phyloP scores from a whole-genome alignment of 2,329 filamentous ascomycete genomes.

The Incumbomyces lentus region DNA sequence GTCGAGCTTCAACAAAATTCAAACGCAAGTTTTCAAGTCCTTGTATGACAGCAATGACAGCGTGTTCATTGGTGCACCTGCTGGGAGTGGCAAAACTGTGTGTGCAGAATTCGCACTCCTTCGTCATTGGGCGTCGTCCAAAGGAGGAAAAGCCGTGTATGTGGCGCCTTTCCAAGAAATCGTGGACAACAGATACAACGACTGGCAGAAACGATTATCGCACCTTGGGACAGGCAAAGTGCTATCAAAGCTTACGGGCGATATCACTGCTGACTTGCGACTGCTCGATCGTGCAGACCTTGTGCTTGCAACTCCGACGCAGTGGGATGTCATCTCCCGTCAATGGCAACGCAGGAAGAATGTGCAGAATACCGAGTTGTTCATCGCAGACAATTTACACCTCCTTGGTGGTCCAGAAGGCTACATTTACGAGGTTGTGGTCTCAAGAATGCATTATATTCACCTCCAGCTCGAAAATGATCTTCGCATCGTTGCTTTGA shows the following conservation, averaged over 20 bases:
- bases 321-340: constrained; percentile 92
- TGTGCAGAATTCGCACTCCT: constrained; percentile 91
- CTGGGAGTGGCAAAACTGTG: constrained; percentile 91
- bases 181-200: constrained; percentile 66
- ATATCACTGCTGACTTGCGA: constrained; percentile 82
- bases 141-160: constrained; percentile 75
- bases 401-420: constrained; percentile 78
- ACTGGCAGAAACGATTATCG: constrained; percentile 73
- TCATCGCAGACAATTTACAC: constrained; percentile 92
- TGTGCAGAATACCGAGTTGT: constrained; percentile 76
- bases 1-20: constrained; percentile 90
- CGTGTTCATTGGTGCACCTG: constrained; percentile 83
- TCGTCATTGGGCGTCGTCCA: constrained; percentile 67
- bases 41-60: constrained; percentile 86
- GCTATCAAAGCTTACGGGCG: constrained; percentile 86
- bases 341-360: constrained; percentile 97
- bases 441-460: constrained; percentile 97
- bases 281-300: constrained; percentile 78
- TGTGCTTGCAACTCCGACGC: constrained; percentile 79
- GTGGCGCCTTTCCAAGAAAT: constrained; percentile 91
- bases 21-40: constrained; percentile 94
- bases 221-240: constrained; percentile 71
- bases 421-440: constrained; percentile 87
- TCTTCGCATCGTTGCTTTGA: constrained; percentile 78
- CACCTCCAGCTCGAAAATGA: constrained; percentile 74